phyloP scores from a whole-genome alignment of 768 basidiomycete genomes.

The Nidularia sp. region DNA sequence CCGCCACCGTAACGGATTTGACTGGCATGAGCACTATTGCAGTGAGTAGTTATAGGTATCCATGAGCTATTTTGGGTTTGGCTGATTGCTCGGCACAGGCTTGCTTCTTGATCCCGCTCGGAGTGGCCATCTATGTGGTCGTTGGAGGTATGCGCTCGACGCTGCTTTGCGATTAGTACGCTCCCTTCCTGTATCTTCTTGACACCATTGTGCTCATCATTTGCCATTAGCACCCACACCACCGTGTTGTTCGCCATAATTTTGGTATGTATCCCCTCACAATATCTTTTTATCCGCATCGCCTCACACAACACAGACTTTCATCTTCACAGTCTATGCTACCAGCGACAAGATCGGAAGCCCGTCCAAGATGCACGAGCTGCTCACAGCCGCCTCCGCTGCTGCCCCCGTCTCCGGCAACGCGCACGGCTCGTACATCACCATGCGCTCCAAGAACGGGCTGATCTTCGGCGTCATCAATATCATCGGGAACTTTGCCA shows the following conservation, averaged over 20 bases:
- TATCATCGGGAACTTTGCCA: slow-evolving; percentile 78
- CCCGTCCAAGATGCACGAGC: slow-evolving; percentile 70
- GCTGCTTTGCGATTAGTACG: slow-evolving; percentile 81
- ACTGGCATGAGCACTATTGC: slow-evolving; percentile 91
- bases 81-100: slow-evolving; percentile 26
- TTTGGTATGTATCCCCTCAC: slow-evolving; percentile 28
- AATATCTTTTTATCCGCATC: slow-evolving; percentile 4
- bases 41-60: neutral
- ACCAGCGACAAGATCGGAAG: slow-evolving; percentile 79
- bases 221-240: slow-evolving; percentile 66
- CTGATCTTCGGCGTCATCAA: slow-evolving; percentile 87
- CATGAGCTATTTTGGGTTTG: too few species aligned
- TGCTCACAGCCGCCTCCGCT: slow-evolving; percentile 58
- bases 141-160: slow-evolving; percentile 87
- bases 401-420: slow-evolving; percentile 71
- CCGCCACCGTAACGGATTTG: slow-evolving; percentile 82
- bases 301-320: slow-evolving; percentile 20
- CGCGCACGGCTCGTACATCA: slow-evolving; percentile 80
- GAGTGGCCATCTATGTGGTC: slow-evolving; percentile 85
- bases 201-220: neutral
- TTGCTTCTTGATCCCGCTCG: slow-evolving; percentile 86
- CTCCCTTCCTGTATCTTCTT: slow-evolving; percentile 5
- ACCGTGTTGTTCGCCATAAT: slow-evolving; percentile 85
- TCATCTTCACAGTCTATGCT: slow-evolving; percentile 78
- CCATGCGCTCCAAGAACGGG: slow-evolving; percentile 73